Base-by-base conservation (phyloP, 2,329 filamentous ascomycete genomes). In the Sclerotinia glacialis region DNA sequence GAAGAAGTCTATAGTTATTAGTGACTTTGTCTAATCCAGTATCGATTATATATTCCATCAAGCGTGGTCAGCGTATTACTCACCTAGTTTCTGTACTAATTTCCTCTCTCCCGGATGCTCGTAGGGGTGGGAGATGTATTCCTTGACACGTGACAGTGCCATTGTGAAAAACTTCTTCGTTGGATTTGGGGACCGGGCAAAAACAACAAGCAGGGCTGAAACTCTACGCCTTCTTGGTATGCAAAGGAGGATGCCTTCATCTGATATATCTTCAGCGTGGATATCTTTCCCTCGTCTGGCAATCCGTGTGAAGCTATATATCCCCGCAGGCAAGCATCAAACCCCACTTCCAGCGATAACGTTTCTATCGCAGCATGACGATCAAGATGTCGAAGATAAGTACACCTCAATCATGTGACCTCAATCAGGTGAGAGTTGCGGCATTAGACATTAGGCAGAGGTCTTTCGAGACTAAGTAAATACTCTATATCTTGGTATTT, bases 31-130 rank as follows among this genome's bases (percentile, higher is more conserved):
- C 8, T 7, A 21, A 11, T 21, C 16, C 31, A 11, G 8, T 8
- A 11, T n/a, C 9, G 12, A 9, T 31, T 28, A n/a, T 14, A 42
- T 4, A 11, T 23, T 28, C 6, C 23, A 37, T 37, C 18, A 5
- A 4, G 18, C n/a, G 16, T 49, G 28, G 21, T 14, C 12, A n/a
- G 23, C 0, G 12, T 16, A 21, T 18, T 1, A 23, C 64, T 37
- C 23, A 66, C 64, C 67, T 37, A 67, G 26, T 53, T 69, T 69
- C 31, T 59, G 67, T 11, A 67, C 61, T 31, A 69, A 52, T 44
- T 67, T 69, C 26, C 50, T 23, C 52, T 67, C 67, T 47, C 67
- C 67, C 16, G 67, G 64, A 31, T 65, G 62, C 16, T 65, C 62
- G 3, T 65, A 53, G 2, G 55, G 37, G 6, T 66, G 55, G 23